These are phyloP conservation scores for Sclerotinia subarctica DNA, from an alignment of 2,329 filamentous ascomycete genomes.

Conservation along the genomic window DNA sequence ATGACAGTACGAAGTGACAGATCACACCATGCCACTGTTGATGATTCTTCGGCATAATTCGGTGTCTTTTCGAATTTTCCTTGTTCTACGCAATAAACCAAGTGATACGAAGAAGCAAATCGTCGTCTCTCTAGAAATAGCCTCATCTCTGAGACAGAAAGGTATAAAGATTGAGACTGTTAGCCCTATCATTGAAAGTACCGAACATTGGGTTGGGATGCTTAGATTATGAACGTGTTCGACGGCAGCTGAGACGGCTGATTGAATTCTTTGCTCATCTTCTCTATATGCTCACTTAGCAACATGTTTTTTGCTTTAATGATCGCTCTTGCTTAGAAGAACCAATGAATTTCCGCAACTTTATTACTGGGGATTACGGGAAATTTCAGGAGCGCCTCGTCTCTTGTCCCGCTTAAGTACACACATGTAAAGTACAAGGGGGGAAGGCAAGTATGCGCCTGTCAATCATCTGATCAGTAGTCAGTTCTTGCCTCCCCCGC, in stretches of 20 bases:
- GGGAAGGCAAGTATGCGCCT: neutral
- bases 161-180: neutral
- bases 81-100: neutral
- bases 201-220: neutral
- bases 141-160: conserved; percentile 3
- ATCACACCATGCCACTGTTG: conserved; percentile 7
- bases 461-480: conserved; percentile 14
- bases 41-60: conserved; percentile 7
- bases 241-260: neutral
- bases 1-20: neutral
- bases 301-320: neutral
- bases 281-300: neutral
- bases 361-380: neutral
- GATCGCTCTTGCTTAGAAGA: neutral
- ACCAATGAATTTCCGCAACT: neutral
- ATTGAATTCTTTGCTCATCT: neutral
- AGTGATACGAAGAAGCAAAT: conserved; percentile 1
- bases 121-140: neutral
- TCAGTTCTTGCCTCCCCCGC: neutral
- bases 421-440: neutral
- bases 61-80: neutral
- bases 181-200: conserved; percentile 5
- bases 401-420: neutral
- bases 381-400: conserved; percentile 5
- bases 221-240: conserved; percentile 4